phyloP scores from a whole-genome alignment of 768 basidiomycete genomes.

The Suillus spraguei region DNA sequence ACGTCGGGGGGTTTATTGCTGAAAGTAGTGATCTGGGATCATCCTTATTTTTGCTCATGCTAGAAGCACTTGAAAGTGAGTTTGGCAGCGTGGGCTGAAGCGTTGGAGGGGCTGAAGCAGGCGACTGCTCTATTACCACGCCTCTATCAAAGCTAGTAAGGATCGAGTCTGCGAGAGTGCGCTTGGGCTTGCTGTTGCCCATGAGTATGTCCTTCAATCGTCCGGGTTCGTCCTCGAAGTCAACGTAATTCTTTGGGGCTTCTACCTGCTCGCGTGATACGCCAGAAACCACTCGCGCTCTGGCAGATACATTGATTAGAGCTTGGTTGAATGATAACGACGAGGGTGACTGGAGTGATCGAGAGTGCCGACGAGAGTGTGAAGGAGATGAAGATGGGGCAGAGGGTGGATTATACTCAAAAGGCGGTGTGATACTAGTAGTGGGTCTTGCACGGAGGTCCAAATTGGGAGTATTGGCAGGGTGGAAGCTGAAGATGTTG shows the following conservation, averaged over 20 bases:
- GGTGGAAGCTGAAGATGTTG: conserved; percentile 22
- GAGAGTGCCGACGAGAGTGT: conserved; percentile 31
- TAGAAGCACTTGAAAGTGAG: conserved; percentile 18
- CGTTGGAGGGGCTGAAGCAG: conserved; percentile 18
- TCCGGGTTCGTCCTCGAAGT: conserved; percentile 80
- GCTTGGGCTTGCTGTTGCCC: conserved; percentile 41
- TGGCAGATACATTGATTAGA: conserved; percentile 56
- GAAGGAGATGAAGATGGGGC: conserved; percentile 22
- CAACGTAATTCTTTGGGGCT: conserved; percentile 78
- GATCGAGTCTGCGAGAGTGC: conserved; percentile 34
- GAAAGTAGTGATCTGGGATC: conserved; percentile 48
- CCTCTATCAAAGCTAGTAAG: conserved; percentile 34
- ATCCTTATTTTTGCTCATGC: conserved; percentile 23
- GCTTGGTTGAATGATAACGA: conserved; percentile 37
- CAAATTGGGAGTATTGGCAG: background rate
- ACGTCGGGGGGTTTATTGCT: conserved; percentile 45
- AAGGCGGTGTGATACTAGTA: background rate
- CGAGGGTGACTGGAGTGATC: conserved; percentile 37
- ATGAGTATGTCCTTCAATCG: conserved; percentile 75
- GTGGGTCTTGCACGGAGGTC: conserved; percentile 8
- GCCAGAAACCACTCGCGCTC: conserved; percentile 70
- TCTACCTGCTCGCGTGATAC: conserved; percentile 71
- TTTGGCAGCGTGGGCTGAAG: conserved; percentile 12
- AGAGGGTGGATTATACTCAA: conserved; percentile 13
- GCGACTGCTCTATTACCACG: conserved; percentile 21